Percentiles rank a stretch among this genome's conserved stretches.
phyloP scores from a whole-genome alignment of 257 asterid genomes.

The Galeopsis tetrahit region DNA sequence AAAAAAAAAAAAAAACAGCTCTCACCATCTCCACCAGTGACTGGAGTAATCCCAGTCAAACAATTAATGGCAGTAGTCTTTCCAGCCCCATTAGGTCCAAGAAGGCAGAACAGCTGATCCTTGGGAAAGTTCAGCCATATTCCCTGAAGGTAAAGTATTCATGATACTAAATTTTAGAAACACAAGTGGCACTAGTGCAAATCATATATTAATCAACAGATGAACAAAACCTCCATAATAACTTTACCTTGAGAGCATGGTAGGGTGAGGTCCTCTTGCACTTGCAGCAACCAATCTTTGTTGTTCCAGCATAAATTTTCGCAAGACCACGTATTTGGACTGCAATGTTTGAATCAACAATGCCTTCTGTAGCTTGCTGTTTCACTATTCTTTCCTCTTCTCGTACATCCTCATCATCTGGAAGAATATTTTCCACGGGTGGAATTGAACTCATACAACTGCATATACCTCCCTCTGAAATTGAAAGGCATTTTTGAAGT shows the following conservation, averaged over 20 bases:
- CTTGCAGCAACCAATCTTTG: conserved; percentile 63
- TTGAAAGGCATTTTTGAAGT: conserved; percentile 25
- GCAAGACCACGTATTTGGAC: conserved; percentile 85
- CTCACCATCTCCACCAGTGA: conserved; percentile 94
- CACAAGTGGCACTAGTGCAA: background rate
- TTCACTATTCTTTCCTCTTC: conserved; percentile 88
- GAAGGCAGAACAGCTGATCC: conserved; percentile 95
- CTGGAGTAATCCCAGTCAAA: conserved; percentile 92
- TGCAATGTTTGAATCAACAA: conserved; percentile 59
- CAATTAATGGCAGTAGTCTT: conserved; percentile 92
- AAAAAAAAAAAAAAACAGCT: background rate
- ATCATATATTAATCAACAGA: conserved; percentile 17
- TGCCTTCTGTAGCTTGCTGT: conserved; percentile 65
- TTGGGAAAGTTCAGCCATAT: conserved; percentile 88
- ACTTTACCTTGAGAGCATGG: conserved; percentile 85
- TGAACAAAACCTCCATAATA: conserved; percentile 1
- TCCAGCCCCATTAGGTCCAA: conserved; percentile 99
- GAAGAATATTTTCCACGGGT: conserved; percentile 53
- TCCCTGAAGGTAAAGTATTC: conserved; percentile 60
- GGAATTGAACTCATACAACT: conserved; percentile 69
- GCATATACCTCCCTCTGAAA: conserved; percentile 81
- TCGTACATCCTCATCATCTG: conserved; percentile 88
- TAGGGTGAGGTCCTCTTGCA: conserved; percentile 81
- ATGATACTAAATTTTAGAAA: conserved; percentile 15
- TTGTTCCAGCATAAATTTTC: conserved; percentile 74